Conservation (phyloP, 164 flowering plant genomes). For the Nymphaea colorata region DNA sequence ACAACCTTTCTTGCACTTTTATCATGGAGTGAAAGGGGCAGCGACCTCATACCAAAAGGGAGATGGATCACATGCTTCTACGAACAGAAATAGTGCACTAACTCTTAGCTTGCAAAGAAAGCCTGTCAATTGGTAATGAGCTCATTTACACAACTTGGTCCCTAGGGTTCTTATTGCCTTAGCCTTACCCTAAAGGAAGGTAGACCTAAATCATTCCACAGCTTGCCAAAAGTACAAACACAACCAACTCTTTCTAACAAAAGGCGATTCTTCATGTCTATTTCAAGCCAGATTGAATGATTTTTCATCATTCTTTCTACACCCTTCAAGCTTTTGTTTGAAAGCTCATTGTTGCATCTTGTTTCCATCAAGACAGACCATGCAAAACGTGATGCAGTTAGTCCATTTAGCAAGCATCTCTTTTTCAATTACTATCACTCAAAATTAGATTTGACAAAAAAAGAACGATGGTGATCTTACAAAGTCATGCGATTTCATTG, state of each 20-base stretch:
- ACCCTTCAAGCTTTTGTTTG: too few relatives aligned
- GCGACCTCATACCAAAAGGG: not conserved
- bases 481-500: too few relatives aligned
- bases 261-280: not conserved
- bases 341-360: too few relatives aligned
- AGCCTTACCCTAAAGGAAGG: not conserved
- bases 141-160: not conserved
- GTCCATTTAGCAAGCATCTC: too few relatives aligned
- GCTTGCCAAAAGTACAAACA: too few relatives aligned
- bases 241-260: not conserved
- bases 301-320: too few relatives aligned
- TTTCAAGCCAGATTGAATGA: not conserved
- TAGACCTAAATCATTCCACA: not conserved
- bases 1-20: not conserved
- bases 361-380: too few relatives aligned
- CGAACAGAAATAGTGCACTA: not conserved
- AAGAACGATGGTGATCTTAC: too few relatives aligned
- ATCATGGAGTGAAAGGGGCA: not conserved
- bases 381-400: too few relatives aligned
- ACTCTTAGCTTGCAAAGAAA: not conserved
- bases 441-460: too few relatives aligned
- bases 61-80: not conserved
- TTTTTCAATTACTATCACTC: too few relatives aligned
- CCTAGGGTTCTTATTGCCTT: not conserved
- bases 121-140: not conserved